Base-by-base conservation (phyloP, 1,139 yeast species). In the Zygosaccharomyces sapae region DNA sequence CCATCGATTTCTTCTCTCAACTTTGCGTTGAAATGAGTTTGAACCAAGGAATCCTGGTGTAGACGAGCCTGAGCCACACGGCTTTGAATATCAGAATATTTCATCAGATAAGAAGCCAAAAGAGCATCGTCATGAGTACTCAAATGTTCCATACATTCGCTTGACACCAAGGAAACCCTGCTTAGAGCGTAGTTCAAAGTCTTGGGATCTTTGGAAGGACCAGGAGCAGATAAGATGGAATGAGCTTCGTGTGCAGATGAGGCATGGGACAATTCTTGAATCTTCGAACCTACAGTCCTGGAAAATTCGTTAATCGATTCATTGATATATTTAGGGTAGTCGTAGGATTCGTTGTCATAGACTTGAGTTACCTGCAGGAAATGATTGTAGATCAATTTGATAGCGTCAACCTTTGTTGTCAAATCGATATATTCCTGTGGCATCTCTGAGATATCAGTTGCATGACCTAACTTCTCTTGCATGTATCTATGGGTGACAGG, bases 181-280 rank as follows among this genome's bases (percentile, higher is more conserved):
- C 89, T 79, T 54, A 87, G 73, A 3, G 96, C 95, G 64, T 86
- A 94, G 69, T 84, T 83, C 62, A 87, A 73, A 9, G 96, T 87
- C 75, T 86, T 86, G 56, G 95, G 95, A 42, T 85, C 86, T 53
- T 77, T 78, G 40, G 77, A 77, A 37, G 77, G 73, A 35, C 74
- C 73, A 18, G 86, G 79, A 27, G 71, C 56, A 38, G 83, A 71
- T 51, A 87, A 70, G 19, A 88, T 87, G 16, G 85, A 80, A 68
- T 86, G 95, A 1, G 94, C 95, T 65, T 88, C 96, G 10, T 82
- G 79, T 4, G 94, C 88, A 13, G 86, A 77, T 42, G 86, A 79
- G 19, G 92, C 96, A 61, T 77, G 79, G 24, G 90, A 77, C 55
- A 86, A 74, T 53, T 81, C 86, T 47, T 77, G 73, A 42, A 86